Evolutionary conservation across 1,284 basidiomycete species (phyloP), one percentile per base, ranked within the genome.

Genomic region (Erythrobasidium hasegawianum): DNA sequence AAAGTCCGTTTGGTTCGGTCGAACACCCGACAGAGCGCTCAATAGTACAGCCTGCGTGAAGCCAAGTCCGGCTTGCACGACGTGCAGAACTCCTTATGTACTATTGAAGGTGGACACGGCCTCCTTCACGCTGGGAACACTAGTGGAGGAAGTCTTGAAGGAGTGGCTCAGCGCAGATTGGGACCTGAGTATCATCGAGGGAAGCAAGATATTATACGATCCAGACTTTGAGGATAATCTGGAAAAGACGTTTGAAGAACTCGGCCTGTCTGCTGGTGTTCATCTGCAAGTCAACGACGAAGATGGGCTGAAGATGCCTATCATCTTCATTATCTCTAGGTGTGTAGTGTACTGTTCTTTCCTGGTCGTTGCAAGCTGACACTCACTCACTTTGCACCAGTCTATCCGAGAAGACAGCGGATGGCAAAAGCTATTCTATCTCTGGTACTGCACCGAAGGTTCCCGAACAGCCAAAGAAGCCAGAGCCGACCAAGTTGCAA

Each of bases 171-270:
- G 68, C 59, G 72, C 73, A 74, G 75, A 69, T 71, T 71, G 85
- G 53, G 87, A 91, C 60, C 85, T 93, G n/a, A 86, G 83, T 68
- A 86, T 94, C 22, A 90, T 87, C 72, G 90, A 97, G 76, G 91
- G 88, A 52, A 86, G 87, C 70, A 82, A 89, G 54, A 78, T 95
- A 49, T 77, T 94, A 61, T 86, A 84, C 71, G 93, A 96, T 74
- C 88, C 88, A 4, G 93, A 96, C 73, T 93, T 89, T 81, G 87
- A 89, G 57, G 91, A 95, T 71, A 94, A 94, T 72, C 74, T 84
- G 64, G 84, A 83, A 1, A 81, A 86, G 70, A 88, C 86, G 33
- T 76, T 95, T 69, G 84, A 84, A 68, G 87, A 87, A 70, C 74
- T 95, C 58, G 85, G 83, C 55, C 84, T 90, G 22, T 82, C 81